Evolutionary conservation across 1,284 basidiomycete genomes (phyloP).

Genomic region (Erythrobasidium hasegawianum): DNA sequence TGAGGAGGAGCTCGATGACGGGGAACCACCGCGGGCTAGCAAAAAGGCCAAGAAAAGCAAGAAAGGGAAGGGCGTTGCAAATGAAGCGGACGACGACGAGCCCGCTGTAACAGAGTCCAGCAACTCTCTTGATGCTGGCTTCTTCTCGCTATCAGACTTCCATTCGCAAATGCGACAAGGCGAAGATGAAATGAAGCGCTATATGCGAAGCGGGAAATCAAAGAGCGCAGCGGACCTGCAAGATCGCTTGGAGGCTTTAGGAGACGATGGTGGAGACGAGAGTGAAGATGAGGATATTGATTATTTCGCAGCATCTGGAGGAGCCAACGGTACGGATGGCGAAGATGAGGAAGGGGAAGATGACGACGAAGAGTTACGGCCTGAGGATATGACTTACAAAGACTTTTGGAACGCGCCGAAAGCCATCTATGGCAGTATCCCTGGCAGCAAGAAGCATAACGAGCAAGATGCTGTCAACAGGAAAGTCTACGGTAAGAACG

Average conservation of each 20-base stretch:
- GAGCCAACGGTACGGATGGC: conserved; percentile 27
- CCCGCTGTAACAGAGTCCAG: not conserved
- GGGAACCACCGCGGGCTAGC: not conserved
- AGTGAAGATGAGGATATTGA: conserved; percentile 41
- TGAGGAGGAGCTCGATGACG: not conserved
- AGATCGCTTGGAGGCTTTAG: conserved; percentile 51
- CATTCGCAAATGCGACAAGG: conserved; percentile 79
- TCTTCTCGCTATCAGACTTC: conserved; percentile 86
- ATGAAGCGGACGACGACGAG: not conserved
- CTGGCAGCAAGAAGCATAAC: conserved; percentile 4
- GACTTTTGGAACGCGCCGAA: conserved; percentile 26
- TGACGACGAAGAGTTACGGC: conserved; percentile 38
- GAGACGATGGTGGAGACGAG: conserved; percentile 49
- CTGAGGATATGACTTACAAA: conserved; percentile 45
- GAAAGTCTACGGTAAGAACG: not conserved
- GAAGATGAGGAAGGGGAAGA: conserved; percentile 36
- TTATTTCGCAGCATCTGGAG: conserved; percentile 42
- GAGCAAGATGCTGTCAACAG: not conserved
- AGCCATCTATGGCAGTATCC: conserved; percentile 45
- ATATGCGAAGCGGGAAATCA: conserved; percentile 56
- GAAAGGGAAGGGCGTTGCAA: conserved; percentile 39
- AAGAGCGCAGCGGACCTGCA: conserved; percentile 21
- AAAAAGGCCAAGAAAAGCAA: conserved; percentile 6
- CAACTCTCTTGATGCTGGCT: conserved; percentile 70
- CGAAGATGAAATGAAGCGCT: conserved; percentile 61